Percentiles rank a stretch among this genome's conserved stretches.
Conservation (phyloP, 371 early-diverging fungal species). For the Apophysomyces sp. region DNA sequence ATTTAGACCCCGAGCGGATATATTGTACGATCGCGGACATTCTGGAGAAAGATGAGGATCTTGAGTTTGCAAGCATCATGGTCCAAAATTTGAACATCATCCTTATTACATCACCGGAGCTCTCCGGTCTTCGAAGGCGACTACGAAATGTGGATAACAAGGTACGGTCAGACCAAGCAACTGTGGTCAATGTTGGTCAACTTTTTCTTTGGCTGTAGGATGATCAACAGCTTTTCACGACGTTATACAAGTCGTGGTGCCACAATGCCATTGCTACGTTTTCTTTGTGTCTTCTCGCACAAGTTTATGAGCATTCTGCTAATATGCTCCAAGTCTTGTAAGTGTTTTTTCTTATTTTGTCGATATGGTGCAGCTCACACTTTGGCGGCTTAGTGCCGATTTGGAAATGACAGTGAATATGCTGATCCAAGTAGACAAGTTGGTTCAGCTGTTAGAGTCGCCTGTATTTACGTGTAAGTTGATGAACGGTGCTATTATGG, state of each 20-base stretch:
- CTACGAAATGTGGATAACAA: constrained; percentile 68
- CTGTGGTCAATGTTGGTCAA: too few species aligned
- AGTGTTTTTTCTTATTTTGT: constrained; percentile 11
- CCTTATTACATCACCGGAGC: constrained; percentile 87
- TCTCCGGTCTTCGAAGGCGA: constrained; percentile 72
- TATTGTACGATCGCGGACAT: constrained; percentile 82
- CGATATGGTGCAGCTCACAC: neutral
- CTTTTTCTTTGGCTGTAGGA: constrained; percentile 36
- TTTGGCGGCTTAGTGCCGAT: constrained; percentile 57
- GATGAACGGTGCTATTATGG: neutral
- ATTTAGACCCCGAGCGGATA: constrained; percentile 83
- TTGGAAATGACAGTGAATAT: constrained; percentile 88
- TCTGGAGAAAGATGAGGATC: constrained; percentile 78
- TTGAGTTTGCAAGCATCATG: constrained; percentile 90
- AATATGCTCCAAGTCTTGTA: constrained; percentile 78
- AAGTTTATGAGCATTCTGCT: constrained; percentile 86
- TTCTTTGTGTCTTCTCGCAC: constrained; percentile 85
- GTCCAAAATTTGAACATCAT: constrained; percentile 92
- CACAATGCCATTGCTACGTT: constrained; percentile 89
- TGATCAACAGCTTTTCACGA: constrained; percentile 71
- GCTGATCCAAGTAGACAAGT: constrained; percentile 89
- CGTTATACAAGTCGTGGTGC: constrained; percentile 88
- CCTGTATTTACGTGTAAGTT: constrained; percentile 86
- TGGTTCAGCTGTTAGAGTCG: constrained; percentile 92
- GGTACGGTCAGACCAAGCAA: constrained; percentile 22